Percentiles rank a stretch among this genome's conserved stretches.
phyloP scores from a whole-genome alignment of 2,329 filamentous ascomycete species.

The Hypoxylon sp. region DNA sequence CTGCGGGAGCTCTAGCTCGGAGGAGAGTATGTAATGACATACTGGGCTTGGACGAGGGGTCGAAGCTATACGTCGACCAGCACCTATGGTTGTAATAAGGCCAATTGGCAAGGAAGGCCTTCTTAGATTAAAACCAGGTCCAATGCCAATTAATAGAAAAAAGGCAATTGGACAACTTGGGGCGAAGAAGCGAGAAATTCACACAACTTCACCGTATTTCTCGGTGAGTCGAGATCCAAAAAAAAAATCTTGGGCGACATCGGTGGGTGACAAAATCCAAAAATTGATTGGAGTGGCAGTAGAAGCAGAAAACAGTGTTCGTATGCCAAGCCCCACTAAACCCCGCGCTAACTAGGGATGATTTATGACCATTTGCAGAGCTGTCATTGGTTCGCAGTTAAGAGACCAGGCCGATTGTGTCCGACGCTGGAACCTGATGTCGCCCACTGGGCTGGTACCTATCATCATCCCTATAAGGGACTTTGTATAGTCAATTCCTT shows the following conservation, averaged over 20 bases:
- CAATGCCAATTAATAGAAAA: background rate
- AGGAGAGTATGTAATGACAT: conserved; percentile 54
- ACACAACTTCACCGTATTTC: conserved; percentile 31
- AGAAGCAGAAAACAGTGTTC: background rate
- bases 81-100: conserved; percentile 22
- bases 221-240: conserved; percentile 29
- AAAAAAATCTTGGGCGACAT: conserved; percentile 40
- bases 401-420: conserved; percentile 10
- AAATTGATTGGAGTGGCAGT: conserved; percentile 39
- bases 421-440: background rate
- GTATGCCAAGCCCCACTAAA: conserved; percentile 23
- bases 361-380: conserved; percentile 31
- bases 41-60: conserved; percentile 22
- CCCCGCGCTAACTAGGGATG: conserved; percentile 38
- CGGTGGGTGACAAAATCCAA: conserved; percentile 37
- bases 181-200: conserved; percentile 9
- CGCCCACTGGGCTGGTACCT: background rate
- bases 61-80: conserved; percentile 28
- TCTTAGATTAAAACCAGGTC: conserved; percentile 14
- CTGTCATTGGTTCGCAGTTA: conserved; percentile 27
- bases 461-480: too few species aligned
- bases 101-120: conserved; percentile 35
- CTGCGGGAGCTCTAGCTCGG: conserved; percentile 51
- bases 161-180: conserved; percentile 1
- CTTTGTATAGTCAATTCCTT: background rate